These are phyloP conservation scores for Laetiporus sulphureus DNA, from an alignment of 1,284 basidiomycete species.

Conservation along the genomic window DNA sequence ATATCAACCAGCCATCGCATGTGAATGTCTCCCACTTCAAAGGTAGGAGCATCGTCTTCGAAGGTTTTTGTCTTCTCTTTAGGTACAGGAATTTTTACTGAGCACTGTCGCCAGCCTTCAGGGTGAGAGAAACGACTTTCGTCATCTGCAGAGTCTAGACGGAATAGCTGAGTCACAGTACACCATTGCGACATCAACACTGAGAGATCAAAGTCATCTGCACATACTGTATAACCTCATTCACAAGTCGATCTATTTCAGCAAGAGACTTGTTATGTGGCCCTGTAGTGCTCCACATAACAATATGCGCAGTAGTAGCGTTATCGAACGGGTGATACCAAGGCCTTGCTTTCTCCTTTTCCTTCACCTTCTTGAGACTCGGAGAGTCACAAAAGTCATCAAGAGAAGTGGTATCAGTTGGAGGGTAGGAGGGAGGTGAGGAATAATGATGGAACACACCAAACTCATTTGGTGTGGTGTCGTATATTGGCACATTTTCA, in stretches of 20 bases:
- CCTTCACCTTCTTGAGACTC: background rate
- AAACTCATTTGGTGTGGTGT: background rate
- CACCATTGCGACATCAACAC: no score
- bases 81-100: constrained; percentile 20
- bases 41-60: constrained; percentile 19
- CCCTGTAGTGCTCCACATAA: background rate
- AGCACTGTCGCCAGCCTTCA: constrained; percentile 22
- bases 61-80: constrained; percentile 8
- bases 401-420: background rate
- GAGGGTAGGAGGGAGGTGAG: background rate
- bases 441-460: background rate
- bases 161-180: constrained; percentile 4
- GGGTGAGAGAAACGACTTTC: no score
- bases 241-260: constrained; percentile 12
- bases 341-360: no score
- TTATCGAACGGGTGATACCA: background rate
- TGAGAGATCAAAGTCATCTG: no score
- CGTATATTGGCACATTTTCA: background rate
- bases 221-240: background rate
- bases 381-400: background rate
- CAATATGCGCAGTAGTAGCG: constrained; percentile 9
- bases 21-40: constrained; percentile 19
- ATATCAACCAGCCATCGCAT: constrained; percentile 7
- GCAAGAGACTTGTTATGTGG: background rate
- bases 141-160: no score